Percentiles rank a stretch among this genome's conserved stretches.
These are phyloP conservation scores for Rhododendron vialii DNA, from an alignment of 148 eudicot species.

Conservation along the genomic window DNA sequence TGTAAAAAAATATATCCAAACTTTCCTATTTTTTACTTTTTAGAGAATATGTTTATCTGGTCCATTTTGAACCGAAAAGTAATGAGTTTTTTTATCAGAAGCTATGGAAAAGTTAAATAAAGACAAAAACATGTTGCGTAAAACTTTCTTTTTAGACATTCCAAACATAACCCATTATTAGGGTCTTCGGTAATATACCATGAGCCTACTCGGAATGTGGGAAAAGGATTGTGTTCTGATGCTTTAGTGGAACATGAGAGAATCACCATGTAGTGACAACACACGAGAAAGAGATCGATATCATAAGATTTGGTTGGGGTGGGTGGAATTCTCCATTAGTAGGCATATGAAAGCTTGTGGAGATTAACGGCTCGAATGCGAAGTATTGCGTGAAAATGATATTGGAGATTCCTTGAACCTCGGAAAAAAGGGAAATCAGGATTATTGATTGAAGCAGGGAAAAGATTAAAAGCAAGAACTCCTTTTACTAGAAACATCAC, in stretches of 20 bases:
- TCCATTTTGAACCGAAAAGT: neutral
- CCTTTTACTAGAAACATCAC: neutral
- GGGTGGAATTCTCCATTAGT: constrained; percentile 26
- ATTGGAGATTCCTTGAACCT: constrained; percentile 32
- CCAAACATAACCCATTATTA: neutral
- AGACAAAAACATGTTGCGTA: neutral
- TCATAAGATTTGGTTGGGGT: constrained; percentile 27
- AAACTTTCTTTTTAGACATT: neutral
- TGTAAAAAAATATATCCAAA: neutral
- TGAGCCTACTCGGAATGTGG: neutral
- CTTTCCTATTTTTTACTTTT: neutral
- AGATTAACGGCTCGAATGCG: constrained; percentile 10
- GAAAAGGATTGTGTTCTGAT: constrained; percentile 4
- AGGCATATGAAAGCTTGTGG: constrained; percentile 19
- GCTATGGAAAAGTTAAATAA: neutral
- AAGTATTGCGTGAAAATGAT: constrained; percentile 27
- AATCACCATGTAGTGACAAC: constrained; percentile 21
- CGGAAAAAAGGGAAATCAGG: constrained; percentile 29
- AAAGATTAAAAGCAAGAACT: neutral
- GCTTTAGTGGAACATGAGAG: constrained; percentile 21
- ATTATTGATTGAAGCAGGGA: constrained; percentile 26
- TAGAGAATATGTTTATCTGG: neutral
- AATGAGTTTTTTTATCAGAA: neutral
- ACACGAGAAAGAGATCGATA: constrained; percentile 29
- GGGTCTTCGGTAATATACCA: neutral